Evolutionary conservation across 1,284 basidiomycete genomes (phyloP).

Genomic region (Tilletiaria anomala): DNA sequence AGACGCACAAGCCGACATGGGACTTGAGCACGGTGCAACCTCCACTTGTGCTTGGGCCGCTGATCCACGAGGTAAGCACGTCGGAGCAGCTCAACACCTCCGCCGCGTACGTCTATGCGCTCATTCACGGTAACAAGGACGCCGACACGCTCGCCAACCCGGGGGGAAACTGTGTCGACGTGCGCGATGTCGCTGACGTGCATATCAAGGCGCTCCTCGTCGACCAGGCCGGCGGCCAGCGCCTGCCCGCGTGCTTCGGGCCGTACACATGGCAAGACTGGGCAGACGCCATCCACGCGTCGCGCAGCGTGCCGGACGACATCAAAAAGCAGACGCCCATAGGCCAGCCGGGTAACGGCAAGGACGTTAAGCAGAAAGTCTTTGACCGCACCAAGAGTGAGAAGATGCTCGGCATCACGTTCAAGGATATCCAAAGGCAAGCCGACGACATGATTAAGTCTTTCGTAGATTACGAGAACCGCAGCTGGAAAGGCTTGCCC

Average conservation of each 20-base stretch:
- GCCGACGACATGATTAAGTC: constrained; percentile 14
- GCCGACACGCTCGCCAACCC: constrained; percentile 16
- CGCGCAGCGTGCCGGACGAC: constrained; percentile 10
- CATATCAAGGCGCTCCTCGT: constrained; percentile 49
- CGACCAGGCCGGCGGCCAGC: constrained; percentile 49
- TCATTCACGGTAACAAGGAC: constrained; percentile 41
- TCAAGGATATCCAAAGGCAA: constrained; percentile 43
- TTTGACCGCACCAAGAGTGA: constrained; percentile 41
- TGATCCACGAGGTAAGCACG: constrained; percentile 46
- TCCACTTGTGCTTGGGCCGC: constrained; percentile 36
- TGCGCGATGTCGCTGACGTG: constrained; percentile 51
- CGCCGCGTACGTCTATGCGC: constrained; percentile 38
- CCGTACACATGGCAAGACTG: constrained; percentile 15
- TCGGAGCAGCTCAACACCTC: constrained; percentile 49
- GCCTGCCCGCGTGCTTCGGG: constrained; percentile 40
- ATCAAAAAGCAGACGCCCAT: constrained; percentile 22
- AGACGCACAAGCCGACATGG: constrained; percentile 13
- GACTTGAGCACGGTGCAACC: constrained; percentile 21
- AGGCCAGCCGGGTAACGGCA: constrained; percentile 17
- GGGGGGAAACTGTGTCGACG: constrained; percentile 48
- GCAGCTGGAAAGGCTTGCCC: constrained; percentile 20
- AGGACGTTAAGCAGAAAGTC: constrained; percentile 16
- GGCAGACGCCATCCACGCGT: constrained; percentile 20
- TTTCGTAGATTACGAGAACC: constrained; percentile 19
- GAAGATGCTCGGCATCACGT: constrained; percentile 45